Evolutionary conservation across 139 green algal genomes (phyloP).

Genomic region (Chlamydomonas sp.): DNA sequence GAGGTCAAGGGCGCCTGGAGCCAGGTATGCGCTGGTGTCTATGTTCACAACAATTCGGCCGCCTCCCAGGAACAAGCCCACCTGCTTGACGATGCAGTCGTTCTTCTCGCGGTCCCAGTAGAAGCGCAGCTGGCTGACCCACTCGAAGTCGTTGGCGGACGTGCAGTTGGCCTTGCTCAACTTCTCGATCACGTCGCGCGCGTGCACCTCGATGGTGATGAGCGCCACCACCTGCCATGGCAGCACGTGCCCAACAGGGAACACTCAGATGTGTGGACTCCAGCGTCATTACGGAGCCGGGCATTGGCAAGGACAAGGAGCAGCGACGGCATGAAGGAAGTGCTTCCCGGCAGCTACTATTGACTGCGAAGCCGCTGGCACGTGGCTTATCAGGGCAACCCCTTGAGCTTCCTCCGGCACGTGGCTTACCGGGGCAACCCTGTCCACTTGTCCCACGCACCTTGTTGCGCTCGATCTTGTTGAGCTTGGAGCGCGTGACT

Average conservation of each 20-base stretch:
- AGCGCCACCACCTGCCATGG: conserved; percentile 60
- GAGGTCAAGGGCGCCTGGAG: too few relatives aligned
- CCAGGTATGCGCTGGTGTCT: too few relatives aligned
- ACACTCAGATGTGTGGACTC: too few relatives aligned
- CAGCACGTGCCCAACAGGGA: background rate
- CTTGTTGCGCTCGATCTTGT: conserved; percentile 89
- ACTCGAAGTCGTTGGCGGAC: conserved; percentile 76
- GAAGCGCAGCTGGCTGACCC: conserved; percentile 84
- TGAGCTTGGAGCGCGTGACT: conserved; percentile 82
- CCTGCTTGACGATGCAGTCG: conserved; percentile 87
- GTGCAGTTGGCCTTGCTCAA: conserved; percentile 73
- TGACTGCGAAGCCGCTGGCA: too few relatives aligned
- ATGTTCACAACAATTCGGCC: too few relatives aligned
- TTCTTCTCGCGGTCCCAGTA: conserved; percentile 86
- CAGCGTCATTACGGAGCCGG: too few relatives aligned
- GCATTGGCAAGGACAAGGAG: background rate
- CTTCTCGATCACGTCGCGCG: conserved; percentile 88
- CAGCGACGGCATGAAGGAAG: background rate
- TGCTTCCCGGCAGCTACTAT: too few relatives aligned
- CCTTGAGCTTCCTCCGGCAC: too few relatives aligned
- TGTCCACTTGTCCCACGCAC: conserved; percentile 21
- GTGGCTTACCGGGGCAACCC: too few relatives aligned
- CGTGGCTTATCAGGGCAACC: too few relatives aligned
- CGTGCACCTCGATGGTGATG: conserved; percentile 88
- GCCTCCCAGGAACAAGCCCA: background rate